Evolutionary conservation across 805 yeast genomes (phyloP), one percentile per base, ranked within the genome.

Genomic region (Saccharomycopsis microspora): DNA sequence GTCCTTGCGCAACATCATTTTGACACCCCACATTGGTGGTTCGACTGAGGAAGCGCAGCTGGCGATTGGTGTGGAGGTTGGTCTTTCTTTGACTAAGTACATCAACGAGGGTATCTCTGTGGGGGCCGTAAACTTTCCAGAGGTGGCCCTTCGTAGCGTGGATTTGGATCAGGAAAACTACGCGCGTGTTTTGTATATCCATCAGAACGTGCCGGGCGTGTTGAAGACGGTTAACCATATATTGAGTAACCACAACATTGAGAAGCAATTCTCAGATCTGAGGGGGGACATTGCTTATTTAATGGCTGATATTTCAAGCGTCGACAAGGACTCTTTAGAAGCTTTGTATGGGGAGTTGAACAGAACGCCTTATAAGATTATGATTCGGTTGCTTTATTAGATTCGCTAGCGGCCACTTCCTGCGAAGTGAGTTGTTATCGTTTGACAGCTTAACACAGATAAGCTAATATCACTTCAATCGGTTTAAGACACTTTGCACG

Each of bases 61-160:
- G 48, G 95, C 97, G 39, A 93, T 93, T 62, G 98, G 98, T 70
- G 72, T 90, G 52, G 98, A 93, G 71, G 98, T 93, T 53, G 86
- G 82, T 52, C 73, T 83, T 42, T 80, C 95, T 38, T 74, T 93
- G 60, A 74, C 89, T 55, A 86, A 85, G 64, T 93, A 88, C 72
- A 84, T 93, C 65, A 90, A 89, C 69, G 97, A 90, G 73, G 98
- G 98, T 72, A 74, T 80, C 60, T 85, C 97, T 10, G 76, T 76
- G 44, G 97, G 96, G 60, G 89, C 97, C 4, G 98, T 90, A 51
- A 93, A 93, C 76, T 89, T 93, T 95, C 98, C 98, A 61, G 97
- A 93, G 72, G 97, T 93, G 55, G 70, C 90, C 30, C 74, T 93
- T 59, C 85, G 97, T 70, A 83, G 88, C 34, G 71, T 87, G 56